Percentiles rank a stretch among this genome's conserved stretches.
These are phyloP conservation scores for Ceratopteris richardii DNA, from an alignment of 75 land plant species.

Conservation along the genomic window DNA sequence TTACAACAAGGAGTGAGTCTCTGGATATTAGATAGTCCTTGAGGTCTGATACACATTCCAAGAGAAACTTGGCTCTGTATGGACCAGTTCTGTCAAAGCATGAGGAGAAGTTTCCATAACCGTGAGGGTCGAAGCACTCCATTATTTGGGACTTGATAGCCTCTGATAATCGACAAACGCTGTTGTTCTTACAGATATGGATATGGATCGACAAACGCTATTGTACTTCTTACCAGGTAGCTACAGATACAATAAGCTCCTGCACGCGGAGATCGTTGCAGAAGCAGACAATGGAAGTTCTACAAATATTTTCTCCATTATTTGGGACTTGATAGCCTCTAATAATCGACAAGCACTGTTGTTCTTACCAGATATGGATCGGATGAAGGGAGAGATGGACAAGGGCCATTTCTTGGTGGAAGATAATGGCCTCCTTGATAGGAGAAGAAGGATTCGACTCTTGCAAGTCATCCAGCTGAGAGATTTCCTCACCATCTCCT, in stretches of 20 bases:
- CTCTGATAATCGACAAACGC: no score
- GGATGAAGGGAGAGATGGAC: constrained; percentile 17
- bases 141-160: no score
- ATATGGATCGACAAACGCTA: constrained; percentile 72
- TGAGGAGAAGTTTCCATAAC: constrained; percentile 77
- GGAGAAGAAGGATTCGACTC: constrained; percentile 3
- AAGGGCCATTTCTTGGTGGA: constrained; percentile 16
- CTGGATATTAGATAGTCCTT: constrained; percentile 38
- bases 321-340: constrained; percentile 39
- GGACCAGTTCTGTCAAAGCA: constrained; percentile 94
- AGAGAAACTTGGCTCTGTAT: constrained; percentile 59
- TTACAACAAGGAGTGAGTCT: constrained; percentile 73
- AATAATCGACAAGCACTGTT: constrained; percentile 41
- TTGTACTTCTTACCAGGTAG: constrained; percentile 43
- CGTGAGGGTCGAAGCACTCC: constrained; percentile 80
- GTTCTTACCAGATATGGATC: constrained; percentile 9
- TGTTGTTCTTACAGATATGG: no score
- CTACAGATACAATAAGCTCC: constrained; percentile 73
- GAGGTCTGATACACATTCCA: constrained; percentile 67
- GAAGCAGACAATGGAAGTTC: constrained; percentile 74
- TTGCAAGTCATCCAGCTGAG: neutral
- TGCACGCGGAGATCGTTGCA: constrained; percentile 77
- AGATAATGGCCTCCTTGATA: neutral
- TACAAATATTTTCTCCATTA: constrained; percentile 43
- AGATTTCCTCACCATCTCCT: neutral